Base-by-base conservation (phyloP, 225 moss, liverwort and hornwort genomes). In the Neckera pumila region DNA sequence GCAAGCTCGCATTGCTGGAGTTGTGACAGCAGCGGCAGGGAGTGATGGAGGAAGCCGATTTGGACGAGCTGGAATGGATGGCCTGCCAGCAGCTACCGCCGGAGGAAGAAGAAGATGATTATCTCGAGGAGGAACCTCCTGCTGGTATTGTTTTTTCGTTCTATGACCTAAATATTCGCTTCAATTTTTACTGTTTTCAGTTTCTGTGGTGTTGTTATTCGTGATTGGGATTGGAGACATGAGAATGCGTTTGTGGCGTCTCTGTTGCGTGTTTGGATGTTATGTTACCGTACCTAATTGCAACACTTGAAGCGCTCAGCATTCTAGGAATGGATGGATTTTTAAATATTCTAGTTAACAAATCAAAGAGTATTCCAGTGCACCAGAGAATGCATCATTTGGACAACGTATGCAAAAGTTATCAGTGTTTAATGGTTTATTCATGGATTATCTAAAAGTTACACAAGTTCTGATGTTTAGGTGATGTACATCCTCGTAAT, bases 61-160 rank as follows among this genome's bases (percentile, higher is more conserved):
- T 91, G 53, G 95, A 96, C 73, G 97, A 98, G 92, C 89, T 98
- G 87, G 95, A 92, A 90, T 96, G 97, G 97, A 97, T 97, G 97
- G 97, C 97, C 17, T 88, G 85, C 74, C 91, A 93, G 53, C 93
- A 96, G 90, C 89, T 89, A 80, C 89, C 92, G 87, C 85, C 89
- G 30, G 93, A 92, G 59, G 95, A 95, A 62, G 92, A 92, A 22
- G 93, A 89, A 13, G 92, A 89, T 49, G 85, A 60, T 47, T 87
- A 82, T 79, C 87, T 89, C 84, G 87, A 89, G 60, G 93, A 93
- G 15, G 86, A 84, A 33, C 84, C 89, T 91, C 79, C 87, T 77
- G 56, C 81, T 61, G 94, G 94, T 94, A 91, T 76, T 40, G 36
- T 49, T 31, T 66, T 51, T 62, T 36, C 34, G 40, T 58, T 43